phyloP scores from a whole-genome alignment of 129 eudicot species.

The Heracleum sosnowskyi region DNA sequence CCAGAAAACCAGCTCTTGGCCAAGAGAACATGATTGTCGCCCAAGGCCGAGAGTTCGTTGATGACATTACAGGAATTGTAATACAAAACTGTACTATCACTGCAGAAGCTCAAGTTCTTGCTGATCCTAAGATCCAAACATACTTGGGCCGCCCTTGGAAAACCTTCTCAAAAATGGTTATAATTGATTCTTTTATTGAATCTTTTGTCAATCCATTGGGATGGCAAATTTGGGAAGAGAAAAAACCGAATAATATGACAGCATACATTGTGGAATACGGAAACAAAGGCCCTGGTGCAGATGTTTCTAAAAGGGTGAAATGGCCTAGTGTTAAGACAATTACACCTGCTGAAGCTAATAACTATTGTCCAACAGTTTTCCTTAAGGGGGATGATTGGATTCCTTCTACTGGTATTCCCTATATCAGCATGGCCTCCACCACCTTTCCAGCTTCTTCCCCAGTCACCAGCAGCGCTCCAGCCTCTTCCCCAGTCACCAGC shows the following conservation, averaged over 20 bases:
- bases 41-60: slow-evolving; percentile 34
- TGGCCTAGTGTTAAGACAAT: slow-evolving; percentile 36
- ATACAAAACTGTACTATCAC: slow-evolving; percentile 29
- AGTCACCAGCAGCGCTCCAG: background rate
- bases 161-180: slow-evolving; percentile 33
- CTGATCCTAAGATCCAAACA: slow-evolving; percentile 10
- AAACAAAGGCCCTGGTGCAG: slow-evolving; percentile 39
- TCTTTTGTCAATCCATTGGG: slow-evolving; percentile 32
- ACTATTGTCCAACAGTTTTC: slow-evolving; percentile 18
- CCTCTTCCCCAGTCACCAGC: background rate
- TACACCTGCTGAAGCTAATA: slow-evolving; percentile 9
- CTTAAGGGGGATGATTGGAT: slow-evolving; percentile 20
- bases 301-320: slow-evolving; percentile 18
- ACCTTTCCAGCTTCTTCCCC: background rate
- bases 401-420: slow-evolving; percentile 15
- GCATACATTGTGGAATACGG: slow-evolving; percentile 33
- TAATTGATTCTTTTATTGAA: slow-evolving; percentile 31
- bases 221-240: slow-evolving; percentile 25
- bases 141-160: slow-evolving; percentile 54
- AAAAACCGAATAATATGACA: slow-evolving; percentile 27
- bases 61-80: slow-evolving; percentile 24
- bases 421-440: background rate
- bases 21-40: slow-evolving; percentile 43
- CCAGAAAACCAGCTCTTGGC: slow-evolving; percentile 27
- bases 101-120: slow-evolving; percentile 15